These are phyloP conservation scores for Setaria viridis DNA, from an alignment of 202 grass and related monocot genomes.

Conservation along the genomic window DNA sequence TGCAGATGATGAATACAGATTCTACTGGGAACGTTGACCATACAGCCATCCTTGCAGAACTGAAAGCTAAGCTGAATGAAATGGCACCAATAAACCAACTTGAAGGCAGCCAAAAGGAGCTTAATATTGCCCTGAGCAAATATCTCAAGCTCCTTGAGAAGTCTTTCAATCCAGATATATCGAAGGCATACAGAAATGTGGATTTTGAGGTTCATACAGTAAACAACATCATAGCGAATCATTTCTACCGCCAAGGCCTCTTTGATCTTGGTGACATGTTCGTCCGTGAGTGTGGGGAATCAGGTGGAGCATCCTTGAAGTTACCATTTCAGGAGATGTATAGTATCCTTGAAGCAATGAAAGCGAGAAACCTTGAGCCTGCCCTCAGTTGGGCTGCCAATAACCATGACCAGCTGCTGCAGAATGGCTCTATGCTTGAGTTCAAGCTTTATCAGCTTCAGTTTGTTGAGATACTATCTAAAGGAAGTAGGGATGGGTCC, in stretches of 20 bases:
- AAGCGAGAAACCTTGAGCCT: slow-evolving; percentile 65
- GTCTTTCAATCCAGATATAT: slow-evolving; percentile 82
- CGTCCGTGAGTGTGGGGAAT: slow-evolving; percentile 59
- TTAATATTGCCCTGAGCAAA: slow-evolving; percentile 71
- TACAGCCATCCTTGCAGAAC: slow-evolving; percentile 57
- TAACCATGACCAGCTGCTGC: slow-evolving; percentile 64
- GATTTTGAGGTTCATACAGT: slow-evolving; percentile 73
- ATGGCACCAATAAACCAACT: slow-evolving; percentile 65
- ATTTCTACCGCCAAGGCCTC: slow-evolving; percentile 88
- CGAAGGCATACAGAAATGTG: slow-evolving; percentile 88
- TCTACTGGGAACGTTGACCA: slow-evolving; percentile 50
- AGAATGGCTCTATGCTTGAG: slow-evolving; percentile 73
- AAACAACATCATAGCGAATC: slow-evolving; percentile 79
- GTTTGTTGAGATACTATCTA: slow-evolving; percentile 73
- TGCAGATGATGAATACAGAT: slow-evolving; percentile 73
- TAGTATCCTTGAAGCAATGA: slow-evolving; percentile 77
- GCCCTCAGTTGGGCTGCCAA: slow-evolving; percentile 76
- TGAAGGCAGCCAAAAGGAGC: slow-evolving; percentile 79
- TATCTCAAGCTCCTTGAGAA: slow-evolving; percentile 86
- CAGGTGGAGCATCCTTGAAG: slow-evolving; percentile 62
- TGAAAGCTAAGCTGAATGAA: slow-evolving; percentile 72
- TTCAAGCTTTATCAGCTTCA: slow-evolving; percentile 87
- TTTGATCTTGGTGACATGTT: slow-evolving; percentile 92
- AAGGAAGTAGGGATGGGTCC: slow-evolving; percentile 52
- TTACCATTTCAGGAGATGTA: slow-evolving; percentile 82